Base-by-base conservation (phyloP, 73 alveolate genomes). In the Paramecium biaurelia region DNA sequence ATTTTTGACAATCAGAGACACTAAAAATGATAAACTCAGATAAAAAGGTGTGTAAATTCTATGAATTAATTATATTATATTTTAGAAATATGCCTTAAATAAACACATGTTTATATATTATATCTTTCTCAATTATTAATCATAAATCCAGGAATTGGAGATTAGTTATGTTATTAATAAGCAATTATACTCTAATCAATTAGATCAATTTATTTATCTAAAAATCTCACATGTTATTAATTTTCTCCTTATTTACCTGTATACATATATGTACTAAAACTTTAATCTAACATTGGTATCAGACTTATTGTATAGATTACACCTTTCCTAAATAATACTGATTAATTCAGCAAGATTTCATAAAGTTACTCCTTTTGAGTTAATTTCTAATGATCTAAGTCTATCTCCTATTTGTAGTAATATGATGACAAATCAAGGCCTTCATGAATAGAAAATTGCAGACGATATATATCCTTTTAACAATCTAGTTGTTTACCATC, bases 21-120 rank as follows among this genome's bases (percentile, higher is more conserved):
- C 38, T 34, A 72, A 72, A 12, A 72, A 30, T 72, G 86, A 72
- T n/a, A 72, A 72, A 18, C 45, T 72, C 15, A 72, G 86, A 72
- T 23, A 72, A 35, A 72, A 72, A 72, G 86, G 86, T n/a, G 86
- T 72, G 14, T 34, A 72, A 72, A 72, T 72, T 72, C 58, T 72
- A 14, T 72, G 86, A 72, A 63, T 63, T 11, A 30, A 63, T 63
- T 30, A 63, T 63, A 53, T 14, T 47, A 47, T 47, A 47, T n/a
- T 26, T 47, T 47, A 47, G 59, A 15, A 58, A 58, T 38, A 38
- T 38, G 8, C 47, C 47, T 38, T 38, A 2, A 38, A 38, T 38
- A 38, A 38, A 38, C 5, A 7, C 47, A 38, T 38, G n/a, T 38
- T 38, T 38, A 38, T 38, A 38, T 7, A 38, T 38, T 2, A 1